phyloP scores from a whole-genome alignment of 768 basidiomycete genomes.

The Bullera alba region DNA sequence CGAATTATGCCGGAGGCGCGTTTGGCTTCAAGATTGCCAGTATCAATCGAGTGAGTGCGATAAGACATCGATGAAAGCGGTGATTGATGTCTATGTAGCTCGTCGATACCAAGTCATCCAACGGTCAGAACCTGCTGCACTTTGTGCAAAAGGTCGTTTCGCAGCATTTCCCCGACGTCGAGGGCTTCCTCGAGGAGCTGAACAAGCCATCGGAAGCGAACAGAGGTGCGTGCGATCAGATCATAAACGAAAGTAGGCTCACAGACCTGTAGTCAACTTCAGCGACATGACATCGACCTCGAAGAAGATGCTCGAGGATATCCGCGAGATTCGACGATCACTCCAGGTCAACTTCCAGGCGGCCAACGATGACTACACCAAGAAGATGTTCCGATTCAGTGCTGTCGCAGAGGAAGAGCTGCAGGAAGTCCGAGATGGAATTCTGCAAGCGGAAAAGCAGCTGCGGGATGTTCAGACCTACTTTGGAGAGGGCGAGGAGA shows the following conservation, averaged over 20 bases:
- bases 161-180: slow-evolving; percentile 80
- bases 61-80: background rate
- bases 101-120: slow-evolving; percentile 93
- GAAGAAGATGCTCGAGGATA: slow-evolving; percentile 75
- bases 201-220: slow-evolving; percentile 85
- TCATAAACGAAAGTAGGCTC: background rate
- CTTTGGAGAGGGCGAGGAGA: slow-evolving; percentile 79
- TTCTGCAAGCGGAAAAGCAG: slow-evolving; percentile 73
- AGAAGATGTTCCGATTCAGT: slow-evolving; percentile 86
- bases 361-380: slow-evolving; percentile 71
- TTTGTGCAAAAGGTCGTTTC: slow-evolving; percentile 84
- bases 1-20: slow-evolving; percentile 90
- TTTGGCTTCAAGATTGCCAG: slow-evolving; percentile 95
- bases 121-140: slow-evolving; percentile 88
- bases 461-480: slow-evolving; percentile 80
- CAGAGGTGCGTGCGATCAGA: slow-evolving; percentile 55
- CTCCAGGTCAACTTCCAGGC: slow-evolving; percentile 72
- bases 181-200: slow-evolving; percentile 80
- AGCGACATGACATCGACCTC: slow-evolving; percentile 28
- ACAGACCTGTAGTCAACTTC: slow-evolving; percentile 12
- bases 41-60: slow-evolving; percentile 73
- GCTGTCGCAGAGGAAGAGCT: slow-evolving; percentile 67
- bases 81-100: slow-evolving; percentile 52
- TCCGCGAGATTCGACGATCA: slow-evolving; percentile 71
- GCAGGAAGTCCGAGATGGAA: slow-evolving; percentile 77